A percentile compares a stretch with the other conserved stretches of the same genome.
These are phyloP conservation scores for Schwanniomyces etchellsii DNA, from an alignment of 1,139 yeast genomes.

Conservation along the genomic window DNA sequence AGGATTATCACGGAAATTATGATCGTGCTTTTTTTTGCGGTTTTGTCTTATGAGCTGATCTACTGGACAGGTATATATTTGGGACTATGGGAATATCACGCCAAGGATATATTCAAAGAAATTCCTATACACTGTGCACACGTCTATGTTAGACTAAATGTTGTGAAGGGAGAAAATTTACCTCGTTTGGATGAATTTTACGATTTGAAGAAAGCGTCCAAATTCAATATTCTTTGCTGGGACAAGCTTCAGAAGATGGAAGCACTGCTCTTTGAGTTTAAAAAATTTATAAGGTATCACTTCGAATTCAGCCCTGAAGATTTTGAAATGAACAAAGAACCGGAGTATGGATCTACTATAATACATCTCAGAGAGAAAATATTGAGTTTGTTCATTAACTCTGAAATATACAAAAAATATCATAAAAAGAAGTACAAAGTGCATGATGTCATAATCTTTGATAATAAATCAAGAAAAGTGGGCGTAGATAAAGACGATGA, in stretches of 20 bases:
- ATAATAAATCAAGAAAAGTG: slow-evolving; percentile 23
- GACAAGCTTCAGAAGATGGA: slow-evolving; percentile 24
- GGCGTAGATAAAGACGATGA: slow-evolving; percentile 28
- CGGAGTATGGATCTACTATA: slow-evolving; percentile 68
- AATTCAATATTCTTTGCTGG: slow-evolving; percentile 22
- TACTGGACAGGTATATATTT: slow-evolving; percentile 46
- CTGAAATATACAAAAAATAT: slow-evolving; percentile 34
- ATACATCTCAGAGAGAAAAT: slow-evolving; percentile 53
- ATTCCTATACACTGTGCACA: slow-evolving; percentile 78
- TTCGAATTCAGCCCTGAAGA: slow-evolving; percentile 82
- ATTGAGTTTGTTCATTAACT: slow-evolving; percentile 46
- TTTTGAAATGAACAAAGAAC: slow-evolving; percentile 49
- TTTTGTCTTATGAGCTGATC: slow-evolving; percentile 38
- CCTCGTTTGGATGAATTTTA: slow-evolving; percentile 22
- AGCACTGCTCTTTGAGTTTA: slow-evolving; percentile 16
- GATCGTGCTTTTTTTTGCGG: slow-evolving; percentile 24
- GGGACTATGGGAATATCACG: slow-evolving; percentile 54
- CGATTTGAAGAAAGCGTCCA: slow-evolving; percentile 19
- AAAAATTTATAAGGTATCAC: slow-evolving; percentile 50
- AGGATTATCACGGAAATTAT: slow-evolving; percentile 38
- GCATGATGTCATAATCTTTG: slow-evolving; percentile 24
- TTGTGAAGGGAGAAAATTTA: slow-evolving; percentile 18
- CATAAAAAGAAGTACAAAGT: slow-evolving; percentile 12
- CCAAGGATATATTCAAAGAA: slow-evolving; percentile 60
- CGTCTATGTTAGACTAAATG: slow-evolving; percentile 49